Percentiles rank a stretch among this genome's conserved stretches.
Evolutionary conservation across 2,329 filamentous ascomycete species (phyloP).

Genomic region (Zymoseptoria brevis): DNA sequence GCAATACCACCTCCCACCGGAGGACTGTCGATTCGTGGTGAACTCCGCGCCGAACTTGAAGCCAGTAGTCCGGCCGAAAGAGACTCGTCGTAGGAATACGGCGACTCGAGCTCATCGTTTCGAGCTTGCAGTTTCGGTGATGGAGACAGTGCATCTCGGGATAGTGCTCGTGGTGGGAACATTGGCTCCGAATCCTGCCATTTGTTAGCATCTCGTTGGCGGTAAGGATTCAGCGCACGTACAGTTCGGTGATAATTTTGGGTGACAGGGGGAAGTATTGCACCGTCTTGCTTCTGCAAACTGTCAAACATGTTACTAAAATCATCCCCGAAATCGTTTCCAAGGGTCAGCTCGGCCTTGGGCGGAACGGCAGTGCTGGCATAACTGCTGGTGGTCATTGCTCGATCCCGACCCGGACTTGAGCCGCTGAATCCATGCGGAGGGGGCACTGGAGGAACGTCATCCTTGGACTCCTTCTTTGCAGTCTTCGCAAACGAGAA

Average conservation of each 20-base stretch:
- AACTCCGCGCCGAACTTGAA: conserved; percentile 22
- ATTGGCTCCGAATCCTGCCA: conserved; percentile 27
- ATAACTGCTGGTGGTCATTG: conserved; percentile 33
- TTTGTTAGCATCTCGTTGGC: conserved; percentile 10
- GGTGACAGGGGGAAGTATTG: conserved; percentile 15
- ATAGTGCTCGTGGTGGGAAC: conserved; percentile 27
- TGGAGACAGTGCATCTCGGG: conserved; percentile 23
- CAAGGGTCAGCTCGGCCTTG: conserved; percentile 22
- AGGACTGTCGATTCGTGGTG: conserved; percentile 21
- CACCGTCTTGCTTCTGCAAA: conserved; percentile 19
- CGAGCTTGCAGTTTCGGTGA: conserved; percentile 15
- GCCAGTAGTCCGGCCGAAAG: conserved; percentile 25
- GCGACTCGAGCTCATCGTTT: conserved; percentile 22
- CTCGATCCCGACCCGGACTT: conserved; percentile 34
- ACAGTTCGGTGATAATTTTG: conserved; percentile 17
- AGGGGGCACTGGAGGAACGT: conserved; percentile 14
- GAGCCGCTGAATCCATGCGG: conserved; percentile 7
- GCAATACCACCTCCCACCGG: conserved; percentile 14
- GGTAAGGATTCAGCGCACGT: background rate
- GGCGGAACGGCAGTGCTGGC: conserved; percentile 33
- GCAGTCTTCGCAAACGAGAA: conserved; percentile 43
- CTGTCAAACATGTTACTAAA: conserved; percentile 32
- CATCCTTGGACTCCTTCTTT: conserved; percentile 24
- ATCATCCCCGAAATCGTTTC: conserved; percentile 27
- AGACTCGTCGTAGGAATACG: conserved; percentile 26